Conservation (phyloP, 2,329 filamentous ascomycete genomes). For the Penicillium sp. region DNA sequence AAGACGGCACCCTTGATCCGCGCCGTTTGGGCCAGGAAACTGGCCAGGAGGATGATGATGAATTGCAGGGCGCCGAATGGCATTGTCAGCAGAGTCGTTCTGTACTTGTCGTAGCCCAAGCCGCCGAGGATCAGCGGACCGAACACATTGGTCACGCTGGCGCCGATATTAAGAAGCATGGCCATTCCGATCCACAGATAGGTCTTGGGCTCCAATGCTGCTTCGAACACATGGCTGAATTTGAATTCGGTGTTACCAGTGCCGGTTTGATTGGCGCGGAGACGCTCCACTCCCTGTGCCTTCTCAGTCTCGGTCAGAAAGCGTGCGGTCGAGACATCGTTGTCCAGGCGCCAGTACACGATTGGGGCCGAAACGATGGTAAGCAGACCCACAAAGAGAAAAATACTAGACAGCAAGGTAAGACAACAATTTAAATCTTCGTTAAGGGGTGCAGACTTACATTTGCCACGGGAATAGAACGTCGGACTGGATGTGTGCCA, state of each 20-base stretch:
- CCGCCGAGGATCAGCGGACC: slow-evolving; percentile 60
- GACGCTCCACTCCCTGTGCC: slow-evolving; percentile 46
- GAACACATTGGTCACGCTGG: slow-evolving; percentile 60
- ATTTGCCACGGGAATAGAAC: slow-evolving; percentile 51
- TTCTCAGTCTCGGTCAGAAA: slow-evolving; percentile 48
- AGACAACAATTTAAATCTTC: background rate
- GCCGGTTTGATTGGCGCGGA: slow-evolving; percentile 50
- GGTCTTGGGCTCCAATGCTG: slow-evolving; percentile 44
- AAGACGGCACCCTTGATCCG: slow-evolving; percentile 57
- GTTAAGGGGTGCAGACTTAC: slow-evolving; percentile 22
- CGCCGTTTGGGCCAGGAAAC: slow-evolving; percentile 55
- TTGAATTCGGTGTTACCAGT: slow-evolving; percentile 47
- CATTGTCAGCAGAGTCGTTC: slow-evolving; percentile 60
- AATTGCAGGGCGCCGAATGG: slow-evolving; percentile 62
- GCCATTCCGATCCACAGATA: slow-evolving; percentile 59
- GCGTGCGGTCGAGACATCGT: slow-evolving; percentile 51
- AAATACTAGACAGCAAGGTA: slow-evolving; percentile 41
- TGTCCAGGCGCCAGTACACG: slow-evolving; percentile 57
- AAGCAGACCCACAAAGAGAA: slow-evolving; percentile 58
- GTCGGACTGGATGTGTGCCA: slow-evolving; percentile 51
- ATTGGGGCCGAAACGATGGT: slow-evolving; percentile 57
- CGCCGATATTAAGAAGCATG: slow-evolving; percentile 61
- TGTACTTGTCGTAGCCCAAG: slow-evolving; percentile 57
- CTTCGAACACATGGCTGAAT: slow-evolving; percentile 42
- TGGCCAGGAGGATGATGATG: slow-evolving; percentile 55